phyloP scores from a whole-genome alignment of 2,329 filamentous ascomycete genomes.

The Nemania sp. region DNA sequence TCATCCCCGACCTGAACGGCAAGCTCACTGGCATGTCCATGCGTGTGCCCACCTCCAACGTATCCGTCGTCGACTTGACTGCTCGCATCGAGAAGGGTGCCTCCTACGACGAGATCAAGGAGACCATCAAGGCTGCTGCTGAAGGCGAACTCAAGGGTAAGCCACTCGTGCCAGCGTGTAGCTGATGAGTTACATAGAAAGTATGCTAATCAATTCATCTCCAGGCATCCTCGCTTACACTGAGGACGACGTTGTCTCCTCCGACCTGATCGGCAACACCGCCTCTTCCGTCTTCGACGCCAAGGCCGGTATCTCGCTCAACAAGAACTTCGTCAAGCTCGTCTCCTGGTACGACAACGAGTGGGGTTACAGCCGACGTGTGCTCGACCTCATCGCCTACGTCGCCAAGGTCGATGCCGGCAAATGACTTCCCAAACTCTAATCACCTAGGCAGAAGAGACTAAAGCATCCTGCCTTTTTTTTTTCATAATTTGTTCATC shows the following conservation, averaged over 20 bases:
- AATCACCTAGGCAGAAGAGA: slow-evolving; percentile 20
- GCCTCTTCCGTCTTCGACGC: slow-evolving; percentile 98
- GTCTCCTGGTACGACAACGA: slow-evolving; percentile 99
- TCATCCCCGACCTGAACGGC: slow-evolving; percentile 96
- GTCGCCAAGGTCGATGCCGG: slow-evolving; percentile 75
- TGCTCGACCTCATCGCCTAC: slow-evolving; percentile 79
- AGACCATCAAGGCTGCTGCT: slow-evolving; percentile 83
- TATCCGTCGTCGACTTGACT: slow-evolving; percentile 98
- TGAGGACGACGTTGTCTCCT: slow-evolving; percentile 95
- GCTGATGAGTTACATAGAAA: not conserved
- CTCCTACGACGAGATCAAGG: slow-evolving; percentile 90
- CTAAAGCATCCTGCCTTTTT: too few relatives aligned
- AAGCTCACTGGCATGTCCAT: slow-evolving; percentile 99
- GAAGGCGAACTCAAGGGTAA: slow-evolving; percentile 83
- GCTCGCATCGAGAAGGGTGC: slow-evolving; percentile 90
- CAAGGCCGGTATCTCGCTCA: slow-evolving; percentile 98
- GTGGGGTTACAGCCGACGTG: slow-evolving; percentile 98
- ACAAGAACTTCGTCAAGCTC: slow-evolving; percentile 98
- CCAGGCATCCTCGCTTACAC: slow-evolving; percentile 89
- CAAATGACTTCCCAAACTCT: slow-evolving; percentile 47
- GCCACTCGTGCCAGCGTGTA: slow-evolving; percentile 36
- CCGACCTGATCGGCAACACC: slow-evolving; percentile 89
- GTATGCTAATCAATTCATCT: slow-evolving; percentile 20
- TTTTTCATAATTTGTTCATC: not conserved
- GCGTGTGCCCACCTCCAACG: slow-evolving; percentile 98